These are phyloP conservation scores for Carex cristatella DNA, from an alignment of 176 grass and related monocot genomes.

Conservation along the genomic window DNA sequence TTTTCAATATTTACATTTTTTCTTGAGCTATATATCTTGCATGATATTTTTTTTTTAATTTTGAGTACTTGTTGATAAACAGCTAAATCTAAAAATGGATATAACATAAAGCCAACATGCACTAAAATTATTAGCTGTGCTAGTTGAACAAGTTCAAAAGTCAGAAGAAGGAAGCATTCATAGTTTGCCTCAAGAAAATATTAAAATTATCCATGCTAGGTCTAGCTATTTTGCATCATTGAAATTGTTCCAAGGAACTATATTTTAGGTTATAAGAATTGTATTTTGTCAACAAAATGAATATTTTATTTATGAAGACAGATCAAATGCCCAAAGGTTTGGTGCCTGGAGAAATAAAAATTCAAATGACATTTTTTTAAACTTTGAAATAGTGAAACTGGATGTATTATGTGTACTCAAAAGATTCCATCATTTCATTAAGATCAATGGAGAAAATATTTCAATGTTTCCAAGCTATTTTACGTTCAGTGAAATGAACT, in stretches of 20 bases:
- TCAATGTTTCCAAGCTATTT: not conserved
- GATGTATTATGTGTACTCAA: not conserved
- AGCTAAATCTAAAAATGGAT: not conserved
- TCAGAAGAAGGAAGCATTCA: not conserved
- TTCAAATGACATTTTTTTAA: not conserved
- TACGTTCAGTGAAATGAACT: not conserved
- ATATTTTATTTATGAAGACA: not conserved
- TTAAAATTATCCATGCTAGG: not conserved
- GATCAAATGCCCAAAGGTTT: not conserved
- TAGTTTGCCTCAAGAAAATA: not conserved
- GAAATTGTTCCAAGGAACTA: not conserved
- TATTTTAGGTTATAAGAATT: not conserved
- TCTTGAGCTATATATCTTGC: not conserved
- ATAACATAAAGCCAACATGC: not conserved
- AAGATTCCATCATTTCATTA: not conserved
- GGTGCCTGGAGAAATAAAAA: not conserved
- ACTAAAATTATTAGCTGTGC: not conserved
- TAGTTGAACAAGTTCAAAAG: not conserved
- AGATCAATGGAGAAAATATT: not conserved
- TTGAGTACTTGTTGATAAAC: not conserved
- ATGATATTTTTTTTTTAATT: not conserved
- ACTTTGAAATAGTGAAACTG: not conserved
- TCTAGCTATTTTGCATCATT: not conserved
- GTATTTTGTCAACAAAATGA: not conserved
- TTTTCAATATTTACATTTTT: conserved; percentile 6